Base-by-base conservation (phyloP, 2,329 filamentous ascomycete species). In the Alternaria metachromatica region DNA sequence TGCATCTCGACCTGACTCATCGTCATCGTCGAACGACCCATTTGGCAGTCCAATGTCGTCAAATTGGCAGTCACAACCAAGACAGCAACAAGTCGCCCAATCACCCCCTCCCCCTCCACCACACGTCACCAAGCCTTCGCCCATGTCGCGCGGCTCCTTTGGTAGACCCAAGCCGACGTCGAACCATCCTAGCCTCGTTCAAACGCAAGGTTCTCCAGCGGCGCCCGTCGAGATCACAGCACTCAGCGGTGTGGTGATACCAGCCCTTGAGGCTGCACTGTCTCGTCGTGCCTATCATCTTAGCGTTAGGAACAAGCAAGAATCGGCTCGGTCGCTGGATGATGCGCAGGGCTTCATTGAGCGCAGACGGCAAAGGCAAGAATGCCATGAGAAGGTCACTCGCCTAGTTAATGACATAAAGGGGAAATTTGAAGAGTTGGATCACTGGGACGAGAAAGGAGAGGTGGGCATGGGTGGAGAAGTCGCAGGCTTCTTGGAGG, bases 391-490 rank as follows among this genome's bases (percentile, higher is more conserved):
- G 63, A 91, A 92, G 78, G 86, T 98, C 45, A 87, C 91, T 68
- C 89, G 90, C 75, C 84, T 97, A 26, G 93, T 97, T 12, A 90
- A 90, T 68, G 96, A 97, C 77, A 86, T 96, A 28, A 91, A 90
- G 3, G 89, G 92, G 63, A 86, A 95, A 23, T 97, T 97, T 80
- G 91, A 90, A 75, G 94, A 97, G 78, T 93, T 99, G 74, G 95
- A 99, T 79, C 87, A 91, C 67, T 92, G 90, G 80, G 96, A 99
- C 80, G 91, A 91, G 78, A 88, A 90, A 46, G 92, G 93, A 71
- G 93, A 94, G 6, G 93, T 98, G 11, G 93, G 94, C 1, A 97
- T 98, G 95, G 95, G 94, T 0, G 90, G 93, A 48, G 94, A 95
- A 25, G 94, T 97, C 2, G 89, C 90, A 48, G 93, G 92, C 1